Evolutionary conservation across 495 filamentous ascomycete genomes (phyloP).

Genomic region (Amniculicola lignicola): DNA sequence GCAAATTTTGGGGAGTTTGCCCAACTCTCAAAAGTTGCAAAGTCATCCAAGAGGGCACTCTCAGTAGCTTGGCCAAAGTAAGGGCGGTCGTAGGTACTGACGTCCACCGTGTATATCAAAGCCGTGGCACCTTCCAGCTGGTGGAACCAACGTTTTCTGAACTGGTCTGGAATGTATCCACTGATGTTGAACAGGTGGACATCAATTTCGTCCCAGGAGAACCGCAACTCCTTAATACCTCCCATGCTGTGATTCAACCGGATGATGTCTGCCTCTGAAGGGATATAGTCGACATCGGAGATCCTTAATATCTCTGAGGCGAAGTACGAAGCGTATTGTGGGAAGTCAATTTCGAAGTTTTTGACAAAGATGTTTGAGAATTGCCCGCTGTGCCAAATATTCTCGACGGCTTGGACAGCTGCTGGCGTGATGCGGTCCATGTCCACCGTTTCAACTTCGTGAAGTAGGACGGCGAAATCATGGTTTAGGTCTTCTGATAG

Average conservation of each 20-base stretch:
- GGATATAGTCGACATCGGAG: conserved; percentile 12
- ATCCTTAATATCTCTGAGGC: conserved; percentile 16
- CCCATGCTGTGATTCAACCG: conserved; percentile 19
- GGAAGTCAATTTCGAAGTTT: conserved; percentile 33
- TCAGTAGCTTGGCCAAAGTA: conserved; percentile 18
- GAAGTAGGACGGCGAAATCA: conserved; percentile 24
- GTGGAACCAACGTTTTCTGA: conserved; percentile 30
- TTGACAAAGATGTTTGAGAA: conserved; percentile 24
- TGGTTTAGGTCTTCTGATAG: conserved; percentile 17
- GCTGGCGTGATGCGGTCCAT: conserved; percentile 10
- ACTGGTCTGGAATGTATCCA: conserved; percentile 25
- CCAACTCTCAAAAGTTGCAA: conserved; percentile 27
- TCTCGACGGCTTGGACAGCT: conserved; percentile 20
- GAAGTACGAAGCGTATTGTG: conserved; percentile 26
- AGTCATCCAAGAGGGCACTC: conserved; percentile 20
- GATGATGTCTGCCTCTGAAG: conserved; percentile 25
- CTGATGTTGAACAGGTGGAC: conserved; percentile 30
- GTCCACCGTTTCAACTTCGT: conserved; percentile 27
- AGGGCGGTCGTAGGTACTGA: conserved; percentile 25
- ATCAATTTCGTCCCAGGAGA: conserved; percentile 25
- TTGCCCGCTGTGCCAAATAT: conserved; percentile 19
- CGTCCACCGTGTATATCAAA: conserved; percentile 26
- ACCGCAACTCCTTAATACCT: conserved; percentile 31
- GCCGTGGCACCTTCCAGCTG: conserved; percentile 26
- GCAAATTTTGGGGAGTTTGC: conserved; percentile 23